These are phyloP conservation scores for Funneliformis geosporum DNA, from an alignment of 192 early-diverging fungal species.

Conservation along the genomic window DNA sequence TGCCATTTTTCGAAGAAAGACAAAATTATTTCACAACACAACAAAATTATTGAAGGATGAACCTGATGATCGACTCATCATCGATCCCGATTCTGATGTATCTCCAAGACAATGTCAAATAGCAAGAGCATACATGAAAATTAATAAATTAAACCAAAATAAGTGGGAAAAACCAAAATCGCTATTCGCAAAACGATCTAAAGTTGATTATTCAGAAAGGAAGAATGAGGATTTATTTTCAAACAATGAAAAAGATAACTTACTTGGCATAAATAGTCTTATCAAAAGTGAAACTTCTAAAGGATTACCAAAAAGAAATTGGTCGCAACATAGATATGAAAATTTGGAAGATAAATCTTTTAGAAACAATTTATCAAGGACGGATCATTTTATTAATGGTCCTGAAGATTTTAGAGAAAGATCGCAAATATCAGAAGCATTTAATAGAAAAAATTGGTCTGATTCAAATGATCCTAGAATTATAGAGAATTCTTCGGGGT, in stretches of 20 bases:
- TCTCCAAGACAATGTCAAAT: background rate
- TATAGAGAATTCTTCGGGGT: background rate
- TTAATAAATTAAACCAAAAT: background rate
- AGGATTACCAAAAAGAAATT: background rate
- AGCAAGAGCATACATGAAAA: background rate
- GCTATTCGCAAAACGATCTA: background rate
- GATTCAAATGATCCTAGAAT: background rate
- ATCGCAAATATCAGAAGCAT: background rate
- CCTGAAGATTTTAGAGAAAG: background rate
- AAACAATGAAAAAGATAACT: background rate
- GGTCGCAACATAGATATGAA: background rate
- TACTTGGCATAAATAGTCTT: background rate
- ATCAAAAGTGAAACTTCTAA: background rate
- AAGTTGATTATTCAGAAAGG: background rate
- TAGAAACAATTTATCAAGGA: background rate
- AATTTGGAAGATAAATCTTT: background rate
- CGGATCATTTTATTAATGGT: background rate
- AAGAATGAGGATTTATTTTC: background rate
- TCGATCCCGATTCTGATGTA: background rate
- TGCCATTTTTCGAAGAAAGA: background rate
- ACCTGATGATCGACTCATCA: background rate
- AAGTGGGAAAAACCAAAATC: background rate
- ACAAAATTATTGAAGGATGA: too few relatives aligned
- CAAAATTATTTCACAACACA: background rate
- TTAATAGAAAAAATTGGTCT: background rate